These are phyloP conservation scores for Zychaea mexicana DNA, from an alignment of 371 early-diverging fungal species.

Conservation along the genomic window DNA sequence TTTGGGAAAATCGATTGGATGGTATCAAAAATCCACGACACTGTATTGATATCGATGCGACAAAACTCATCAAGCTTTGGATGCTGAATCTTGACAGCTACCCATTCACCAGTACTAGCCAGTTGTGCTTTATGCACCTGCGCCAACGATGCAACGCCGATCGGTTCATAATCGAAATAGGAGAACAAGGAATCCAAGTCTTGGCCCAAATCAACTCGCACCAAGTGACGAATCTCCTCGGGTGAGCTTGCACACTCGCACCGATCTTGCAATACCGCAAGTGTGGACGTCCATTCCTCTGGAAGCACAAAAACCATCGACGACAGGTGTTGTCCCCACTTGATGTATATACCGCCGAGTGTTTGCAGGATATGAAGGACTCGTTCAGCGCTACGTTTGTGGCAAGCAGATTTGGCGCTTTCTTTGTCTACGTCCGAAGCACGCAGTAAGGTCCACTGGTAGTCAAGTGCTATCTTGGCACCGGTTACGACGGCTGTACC, in stretches of 20 bases:
- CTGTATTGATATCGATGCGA: slow-evolving; percentile 79
- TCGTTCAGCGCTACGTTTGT: slow-evolving; percentile 59
- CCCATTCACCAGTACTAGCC: slow-evolving; percentile 51
- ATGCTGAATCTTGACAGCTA: slow-evolving; percentile 95
- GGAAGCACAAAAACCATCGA: slow-evolving; percentile 89
- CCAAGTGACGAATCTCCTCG: slow-evolving; percentile 65
- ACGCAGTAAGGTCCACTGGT: slow-evolving; percentile 6
- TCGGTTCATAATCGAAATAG: slow-evolving; percentile 67
- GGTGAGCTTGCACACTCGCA: slow-evolving; percentile 66
- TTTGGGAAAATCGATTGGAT: slow-evolving; percentile 78
- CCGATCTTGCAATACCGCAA: slow-evolving; percentile 84
- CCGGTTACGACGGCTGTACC: slow-evolving; percentile 5
- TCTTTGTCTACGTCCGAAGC: slow-evolving; percentile 9
- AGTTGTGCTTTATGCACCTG: slow-evolving; percentile 82
- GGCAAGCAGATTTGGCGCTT: slow-evolving; percentile 35
- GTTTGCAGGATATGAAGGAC: slow-evolving; percentile 57
- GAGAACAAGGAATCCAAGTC: slow-evolving; percentile 59
- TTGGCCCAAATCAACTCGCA: slow-evolving; percentile 64
- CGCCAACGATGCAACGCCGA: slow-evolving; percentile 84
- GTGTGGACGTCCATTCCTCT: slow-evolving; percentile 83
- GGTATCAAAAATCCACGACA: slow-evolving; percentile 61
- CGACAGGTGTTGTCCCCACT: slow-evolving; percentile 90
- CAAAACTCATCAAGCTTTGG: slow-evolving; percentile 75
- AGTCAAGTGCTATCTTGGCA: neutral
- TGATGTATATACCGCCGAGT: slow-evolving; percentile 91